Conservation (phyloP, 2,329 filamentous ascomycete genomes). For the Sclerotinia borealis region DNA sequence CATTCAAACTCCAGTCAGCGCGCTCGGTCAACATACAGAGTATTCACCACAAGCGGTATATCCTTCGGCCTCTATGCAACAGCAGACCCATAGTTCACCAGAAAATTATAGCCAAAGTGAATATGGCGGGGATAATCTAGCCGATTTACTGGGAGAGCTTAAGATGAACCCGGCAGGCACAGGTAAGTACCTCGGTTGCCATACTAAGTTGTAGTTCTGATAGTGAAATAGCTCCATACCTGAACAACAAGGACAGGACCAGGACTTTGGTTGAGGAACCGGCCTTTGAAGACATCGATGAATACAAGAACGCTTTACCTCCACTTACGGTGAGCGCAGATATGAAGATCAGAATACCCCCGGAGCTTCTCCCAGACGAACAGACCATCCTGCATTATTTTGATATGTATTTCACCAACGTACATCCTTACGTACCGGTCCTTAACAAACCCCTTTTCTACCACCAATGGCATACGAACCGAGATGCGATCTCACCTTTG, state of each 20-base stretch:
- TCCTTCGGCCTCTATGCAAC: slow-evolving; percentile 44
- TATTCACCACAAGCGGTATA: slow-evolving; percentile 47
- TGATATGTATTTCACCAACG: slow-evolving; percentile 81
- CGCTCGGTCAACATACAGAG: slow-evolving; percentile 45
- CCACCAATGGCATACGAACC: slow-evolving; percentile 79
- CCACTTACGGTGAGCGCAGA: slow-evolving; percentile 61
- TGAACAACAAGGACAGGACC: slow-evolving; percentile 53
- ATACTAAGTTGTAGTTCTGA: slow-evolving; percentile 12
- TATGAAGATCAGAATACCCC: slow-evolving; percentile 78
- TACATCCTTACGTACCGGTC: slow-evolving; percentile 90
- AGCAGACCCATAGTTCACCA: slow-evolving; percentile 35
- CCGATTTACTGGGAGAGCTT: slow-evolving; percentile 76
- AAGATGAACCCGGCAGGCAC: slow-evolving; percentile 83
- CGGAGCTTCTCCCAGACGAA: slow-evolving; percentile 87
- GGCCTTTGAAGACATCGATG: slow-evolving; percentile 63
- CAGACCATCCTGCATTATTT: slow-evolving; percentile 79
- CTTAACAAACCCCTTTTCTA: slow-evolving; percentile 78
- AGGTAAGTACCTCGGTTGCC: slow-evolving; percentile 49
- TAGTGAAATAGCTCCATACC: slow-evolving; percentile 63
- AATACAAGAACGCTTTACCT: slow-evolving; percentile 66
- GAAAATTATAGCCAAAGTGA: slow-evolving; percentile 54
- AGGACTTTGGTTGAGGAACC: slow-evolving; percentile 52
- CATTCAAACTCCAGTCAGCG: slow-evolving; percentile 43
- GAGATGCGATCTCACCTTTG: slow-evolving; percentile 80
- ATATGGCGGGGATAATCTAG: slow-evolving; percentile 60